A percentile compares a stretch with the other conserved stretches of the same genome.
phyloP scores from a whole-genome alignment of 2,329 filamentous ascomycete species.

The Epichloe scottii region DNA sequence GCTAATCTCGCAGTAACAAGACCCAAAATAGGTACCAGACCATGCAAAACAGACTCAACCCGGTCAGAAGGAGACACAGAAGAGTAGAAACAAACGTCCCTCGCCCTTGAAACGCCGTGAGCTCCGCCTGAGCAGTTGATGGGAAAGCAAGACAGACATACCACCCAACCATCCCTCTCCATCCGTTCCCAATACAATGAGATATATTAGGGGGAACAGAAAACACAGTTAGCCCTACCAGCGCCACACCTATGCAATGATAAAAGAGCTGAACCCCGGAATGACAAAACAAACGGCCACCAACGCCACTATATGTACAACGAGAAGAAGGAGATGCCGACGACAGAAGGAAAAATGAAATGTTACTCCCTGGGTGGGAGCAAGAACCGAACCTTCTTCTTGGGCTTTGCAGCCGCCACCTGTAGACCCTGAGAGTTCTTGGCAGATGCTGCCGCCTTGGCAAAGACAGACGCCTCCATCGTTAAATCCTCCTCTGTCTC shows the following conservation, averaged over 20 bases:
- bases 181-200: not conserved
- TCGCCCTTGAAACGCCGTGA: not conserved
- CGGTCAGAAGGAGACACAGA: not conserved
- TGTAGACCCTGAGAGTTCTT: conserved; percentile 9
- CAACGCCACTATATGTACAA: conserved; percentile 6
- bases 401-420: conserved; percentile 33
- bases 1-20: not conserved
- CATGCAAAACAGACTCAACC: not conserved
- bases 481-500: conserved; percentile 41
- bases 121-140: not conserved
- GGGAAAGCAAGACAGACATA: not conserved
- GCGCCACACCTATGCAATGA: conserved; percentile 1
- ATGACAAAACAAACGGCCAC: not conserved
- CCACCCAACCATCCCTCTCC: not conserved
- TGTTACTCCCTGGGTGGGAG: conserved; percentile 30
- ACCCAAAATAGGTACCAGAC: not conserved
- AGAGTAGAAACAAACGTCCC: not conserved
- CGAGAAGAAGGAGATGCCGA: conserved; percentile 5
- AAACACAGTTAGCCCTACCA: not conserved
- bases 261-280: not conserved
- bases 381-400: conserved; percentile 45
- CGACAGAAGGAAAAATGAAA: not conserved
- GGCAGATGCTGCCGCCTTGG: conserved; percentile 17
- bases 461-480: conserved; percentile 28
- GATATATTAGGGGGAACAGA: not conserved